Base-by-base conservation (phyloP, 352 stramenopile genomes). In the Pythium vanterpoolii region DNA sequence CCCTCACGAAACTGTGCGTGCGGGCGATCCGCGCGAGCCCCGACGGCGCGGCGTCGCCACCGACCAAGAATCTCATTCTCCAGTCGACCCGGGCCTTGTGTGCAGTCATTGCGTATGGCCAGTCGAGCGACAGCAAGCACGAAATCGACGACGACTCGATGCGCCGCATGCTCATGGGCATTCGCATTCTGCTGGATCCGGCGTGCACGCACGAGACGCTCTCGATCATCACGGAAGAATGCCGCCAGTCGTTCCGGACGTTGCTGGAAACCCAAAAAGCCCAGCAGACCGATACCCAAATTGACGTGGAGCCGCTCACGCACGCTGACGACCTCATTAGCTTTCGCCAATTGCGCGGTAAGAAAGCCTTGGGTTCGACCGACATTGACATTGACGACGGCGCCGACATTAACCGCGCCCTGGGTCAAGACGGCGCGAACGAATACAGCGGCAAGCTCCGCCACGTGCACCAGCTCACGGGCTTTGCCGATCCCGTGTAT, bases 401-500 rank as follows among this genome's bases (percentile, higher is more conserved):
- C 45, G 89, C 90, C 26, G 96, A 99, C 68, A 96, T 99, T 66
- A 91, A 85, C 44, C 83, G 95, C 49, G 97, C 96, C 4, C 96
- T 97, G 23, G 96, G 96, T 5, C 93, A 97, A 23, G 84, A 95
- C 30, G 84, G 74, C n/a, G 62, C 76, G 57, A 93, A 90, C 58
- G 82, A 92, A 66, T 95, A 93, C 72, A 87, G 78, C 34, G 92
- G 86, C 66, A 95, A 98, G 63, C 82, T 99, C 51, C 90, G 85
- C 31, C 96, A 99, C 72, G 95, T 99, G 55, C 98, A 99, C 73
- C 98, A 99, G 76, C 84, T 99, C 36, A 99, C 93, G 70, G 97
- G 97, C 46, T 99, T 99, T 76, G 96, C 96, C 19, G 98, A 99
- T 74, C 96, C 97, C 2, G 97, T 99, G 46, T 99, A 99, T 74